Evolutionary conservation across 1,284 basidiomycete genomes (phyloP).

Genomic region (Cutaneotrichosporon curvatum): DNA sequence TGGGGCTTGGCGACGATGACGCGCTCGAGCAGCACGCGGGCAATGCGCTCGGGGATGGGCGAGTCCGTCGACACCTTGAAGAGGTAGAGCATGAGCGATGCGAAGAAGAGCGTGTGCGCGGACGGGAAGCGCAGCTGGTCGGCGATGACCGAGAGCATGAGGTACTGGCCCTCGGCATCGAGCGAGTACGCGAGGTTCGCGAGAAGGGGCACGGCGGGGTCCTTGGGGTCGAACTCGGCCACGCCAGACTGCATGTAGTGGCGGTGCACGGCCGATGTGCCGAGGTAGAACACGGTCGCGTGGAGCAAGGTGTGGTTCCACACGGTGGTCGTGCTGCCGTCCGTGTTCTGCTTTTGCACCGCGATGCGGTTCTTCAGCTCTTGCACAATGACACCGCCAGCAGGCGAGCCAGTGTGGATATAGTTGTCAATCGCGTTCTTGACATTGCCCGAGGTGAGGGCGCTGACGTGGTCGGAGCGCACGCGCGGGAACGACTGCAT

Average conservation of each 20-base stretch:
- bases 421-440: slow-evolving; percentile 72
- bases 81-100: slow-evolving; percentile 74
- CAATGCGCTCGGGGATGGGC: slow-evolving; percentile 76
- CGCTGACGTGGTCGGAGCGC: slow-evolving; percentile 78
- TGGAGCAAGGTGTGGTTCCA: slow-evolving; percentile 88
- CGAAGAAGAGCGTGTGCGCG: slow-evolving; percentile 96
- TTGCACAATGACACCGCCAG: slow-evolving; percentile 56
- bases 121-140: slow-evolving; percentile 93
- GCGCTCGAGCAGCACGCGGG: slow-evolving; percentile 83
- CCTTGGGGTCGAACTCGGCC: slow-evolving; percentile 67
- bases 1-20: slow-evolving; percentile 91
- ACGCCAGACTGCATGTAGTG: slow-evolving; percentile 68
- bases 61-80: slow-evolving; percentile 50
- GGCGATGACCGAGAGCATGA: slow-evolving; percentile 80
- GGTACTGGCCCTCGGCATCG: slow-evolving; percentile 91
- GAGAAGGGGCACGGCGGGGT: slow-evolving; percentile 73
- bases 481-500: slow-evolving; percentile 85
- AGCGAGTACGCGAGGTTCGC: slow-evolving; percentile 73
- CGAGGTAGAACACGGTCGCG: slow-evolving; percentile 89
- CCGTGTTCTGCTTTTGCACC: slow-evolving; percentile 50
- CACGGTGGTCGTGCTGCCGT: slow-evolving; percentile 54
- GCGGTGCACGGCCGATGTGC: slow-evolving; percentile 78
- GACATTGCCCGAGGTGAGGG: slow-evolving; percentile 70
- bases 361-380: slow-evolving; percentile 73
- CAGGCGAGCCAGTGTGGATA: slow-evolving; percentile 57